Conservation (phyloP, 352 stramenopile genomes). For the Phytophthora sp. region DNA sequence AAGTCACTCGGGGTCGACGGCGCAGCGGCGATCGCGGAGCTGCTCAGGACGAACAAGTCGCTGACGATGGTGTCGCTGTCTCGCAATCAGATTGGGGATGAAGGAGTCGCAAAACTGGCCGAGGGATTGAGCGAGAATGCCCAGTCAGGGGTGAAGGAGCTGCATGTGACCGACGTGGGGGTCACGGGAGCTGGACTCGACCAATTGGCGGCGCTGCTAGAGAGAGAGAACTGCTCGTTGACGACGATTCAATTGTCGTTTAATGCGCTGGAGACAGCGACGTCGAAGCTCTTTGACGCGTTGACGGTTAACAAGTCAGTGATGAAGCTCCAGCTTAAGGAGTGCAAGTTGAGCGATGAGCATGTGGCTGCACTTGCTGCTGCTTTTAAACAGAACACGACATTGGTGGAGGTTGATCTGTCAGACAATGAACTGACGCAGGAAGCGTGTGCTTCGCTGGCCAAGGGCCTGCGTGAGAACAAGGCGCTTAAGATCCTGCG, state of each 20-base stretch:
- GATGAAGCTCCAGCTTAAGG: constrained; percentile 66
- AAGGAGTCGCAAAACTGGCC: constrained; percentile 46
- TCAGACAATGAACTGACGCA: constrained; percentile 71
- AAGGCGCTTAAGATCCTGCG: constrained; percentile 48
- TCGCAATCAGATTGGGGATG: constrained; percentile 63
- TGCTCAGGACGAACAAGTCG: constrained; percentile 55
- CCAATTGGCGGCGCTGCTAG: constrained; percentile 52
- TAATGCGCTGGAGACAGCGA: constrained; percentile 53
- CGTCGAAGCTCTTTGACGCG: constrained; percentile 59
- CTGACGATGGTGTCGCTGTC: constrained; percentile 63
- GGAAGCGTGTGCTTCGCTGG: constrained; percentile 43
- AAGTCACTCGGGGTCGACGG: constrained; percentile 63
- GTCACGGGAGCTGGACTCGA: constrained; percentile 58
- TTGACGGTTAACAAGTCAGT: constrained; percentile 68
- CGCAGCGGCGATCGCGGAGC: constrained; percentile 49
- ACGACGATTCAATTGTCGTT: constrained; percentile 74
- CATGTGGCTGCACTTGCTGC: constrained; percentile 47
- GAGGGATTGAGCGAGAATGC: constrained; percentile 49
- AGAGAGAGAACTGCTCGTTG: constrained; percentile 52
- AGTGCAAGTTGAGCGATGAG: constrained; percentile 61
- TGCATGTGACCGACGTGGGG: constrained; percentile 54
- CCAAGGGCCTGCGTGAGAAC: constrained; percentile 55
- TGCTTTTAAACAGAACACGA: constrained; percentile 55
- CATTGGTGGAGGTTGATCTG: constrained; percentile 65
- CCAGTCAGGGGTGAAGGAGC: constrained; percentile 35